Evolutionary conservation across 768 basidiomycete genomes (phyloP).

Genomic region (Cystobasidium onofrii): DNA sequence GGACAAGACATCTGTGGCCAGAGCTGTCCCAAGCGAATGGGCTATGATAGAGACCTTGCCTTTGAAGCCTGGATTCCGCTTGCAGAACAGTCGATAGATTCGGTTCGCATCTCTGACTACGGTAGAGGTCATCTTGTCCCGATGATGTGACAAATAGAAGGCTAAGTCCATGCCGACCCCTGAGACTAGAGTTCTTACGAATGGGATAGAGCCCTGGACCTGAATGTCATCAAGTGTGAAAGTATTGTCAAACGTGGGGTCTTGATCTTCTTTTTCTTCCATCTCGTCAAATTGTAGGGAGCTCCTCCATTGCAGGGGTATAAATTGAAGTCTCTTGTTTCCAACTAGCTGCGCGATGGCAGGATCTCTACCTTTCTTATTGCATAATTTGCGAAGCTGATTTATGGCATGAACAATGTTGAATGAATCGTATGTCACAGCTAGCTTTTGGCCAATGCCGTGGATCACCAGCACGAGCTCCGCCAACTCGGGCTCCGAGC

Average conservation of each 20-base stretch:
- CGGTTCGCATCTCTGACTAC: constrained; percentile 40
- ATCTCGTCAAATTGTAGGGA: constrained; percentile 38
- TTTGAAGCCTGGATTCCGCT: constrained; percentile 40
- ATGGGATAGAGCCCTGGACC: constrained; percentile 34
- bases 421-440: constrained; percentile 37
- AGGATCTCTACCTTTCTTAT: constrained; percentile 28
- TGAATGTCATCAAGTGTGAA: constrained; percentile 36
- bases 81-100: constrained; percentile 39
- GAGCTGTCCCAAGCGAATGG: constrained; percentile 38
- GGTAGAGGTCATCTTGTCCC: constrained; percentile 38
- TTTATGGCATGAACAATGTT: constrained; percentile 39
- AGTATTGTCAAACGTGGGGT: constrained; percentile 36
- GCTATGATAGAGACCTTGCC: constrained; percentile 41
- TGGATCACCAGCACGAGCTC: constrained; percentile 41
- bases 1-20: constrained; percentile 40
- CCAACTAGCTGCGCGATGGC: constrained; percentile 32
- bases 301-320: constrained; percentile 40
- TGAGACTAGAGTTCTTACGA: constrained; percentile 36
- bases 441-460: constrained; percentile 41
- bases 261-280: constrained; percentile 30
- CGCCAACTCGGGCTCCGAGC: constrained; percentile 36
- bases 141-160: constrained; percentile 39
- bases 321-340: constrained; percentile 39
- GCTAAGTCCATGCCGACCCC: constrained; percentile 39
- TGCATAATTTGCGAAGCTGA: constrained; percentile 35